Evolutionary conservation across 345 rosid species (phyloP), one percentile per base, ranked within the genome.

Genomic region (Microcos paniculata): DNA sequence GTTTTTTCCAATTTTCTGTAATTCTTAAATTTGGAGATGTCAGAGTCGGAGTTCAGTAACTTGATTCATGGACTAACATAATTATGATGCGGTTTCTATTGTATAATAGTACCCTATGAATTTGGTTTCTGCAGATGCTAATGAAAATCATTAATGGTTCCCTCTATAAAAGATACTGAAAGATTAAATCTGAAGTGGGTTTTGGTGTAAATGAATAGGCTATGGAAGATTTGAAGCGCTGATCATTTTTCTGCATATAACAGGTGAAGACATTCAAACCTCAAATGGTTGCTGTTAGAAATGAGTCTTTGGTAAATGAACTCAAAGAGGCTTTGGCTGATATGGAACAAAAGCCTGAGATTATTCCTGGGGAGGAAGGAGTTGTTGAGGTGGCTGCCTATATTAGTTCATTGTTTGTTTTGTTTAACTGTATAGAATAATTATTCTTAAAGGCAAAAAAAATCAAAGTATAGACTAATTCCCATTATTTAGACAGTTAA

Each of bases 351-450:
- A 92, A 84, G 88, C 98, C 96, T n/a, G 96, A 92, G 87, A 90
- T 93, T 71, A 87, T 96, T 76, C 95, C 95, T 42, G 99, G 99
- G 67, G 98, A 96, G 79, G 90, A 90, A 84, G 98, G 99, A 78
- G 79, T 91, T 49, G 71, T 96, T 75, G 99, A 96, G 91, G 98
- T 92, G 70, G 33, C 16, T 40, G 33, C 16, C 40, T 73, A 18
- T 82, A 1, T 52, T 65, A 16, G 12, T 65, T 61, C 18, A 13
- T 62, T 28, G 15, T 49, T 28, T 26, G 31, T 78, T 73, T 73
- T 26, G 62, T 55, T 81, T 61, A 12, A 8, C 68, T 48, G 53
- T 43, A 49, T 61, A 75, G 70, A 67, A 62, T 33, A 21, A 42
- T 67, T 71, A 35, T 35, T 4, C 40, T 35, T n/a, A n/a, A n/a